A percentile compares a stretch with the other conserved stretches of the same genome.
phyloP scores from a whole-genome alignment of 192 early-diverging fungal species.

The Geranomyces michiganensis region DNA sequence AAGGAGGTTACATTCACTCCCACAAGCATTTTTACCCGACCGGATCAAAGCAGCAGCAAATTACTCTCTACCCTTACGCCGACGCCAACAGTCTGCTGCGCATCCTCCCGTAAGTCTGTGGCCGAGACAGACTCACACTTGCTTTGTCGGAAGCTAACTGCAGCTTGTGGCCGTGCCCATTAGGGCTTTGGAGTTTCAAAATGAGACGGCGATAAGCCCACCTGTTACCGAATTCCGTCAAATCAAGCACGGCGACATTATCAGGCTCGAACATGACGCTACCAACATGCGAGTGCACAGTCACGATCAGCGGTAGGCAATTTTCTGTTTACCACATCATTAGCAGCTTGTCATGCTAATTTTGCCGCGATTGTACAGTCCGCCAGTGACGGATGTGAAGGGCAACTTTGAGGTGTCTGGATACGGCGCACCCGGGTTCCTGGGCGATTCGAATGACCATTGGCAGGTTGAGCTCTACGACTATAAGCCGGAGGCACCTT shows the following conservation, averaged over 20 bases:
- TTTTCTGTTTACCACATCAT: too few species aligned
- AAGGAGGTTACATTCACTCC: slow-evolving; percentile 79
- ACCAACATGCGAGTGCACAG: slow-evolving; percentile 50
- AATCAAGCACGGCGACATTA: slow-evolving; percentile 71
- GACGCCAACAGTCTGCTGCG: slow-evolving; percentile 81
- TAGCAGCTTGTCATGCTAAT: too few species aligned
- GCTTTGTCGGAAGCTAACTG: not conserved
- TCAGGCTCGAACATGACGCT: slow-evolving; percentile 65
- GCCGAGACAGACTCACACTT: too few species aligned
- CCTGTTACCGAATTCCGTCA: slow-evolving; percentile 32
- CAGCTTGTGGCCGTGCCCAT: too few species aligned
- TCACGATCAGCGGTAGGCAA: slow-evolving; percentile 45
- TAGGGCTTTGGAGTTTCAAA: slow-evolving; percentile 33
- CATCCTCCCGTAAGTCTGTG: slow-evolving; percentile 47
- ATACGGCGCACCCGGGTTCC: slow-evolving; percentile 60
- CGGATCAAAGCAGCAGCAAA: slow-evolving; percentile 77
- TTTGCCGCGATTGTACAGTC: too few species aligned
- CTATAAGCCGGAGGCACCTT: slow-evolving; percentile 56
- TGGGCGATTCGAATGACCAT: slow-evolving; percentile 90
- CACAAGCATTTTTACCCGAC: slow-evolving; percentile 65
- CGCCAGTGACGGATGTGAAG: slow-evolving; percentile 49
- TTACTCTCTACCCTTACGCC: slow-evolving; percentile 58
- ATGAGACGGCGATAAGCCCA: slow-evolving; percentile 32
- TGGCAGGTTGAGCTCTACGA: slow-evolving; percentile 83
- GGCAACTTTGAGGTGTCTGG: slow-evolving; percentile 54